phyloP scores from a whole-genome alignment of 2,329 filamentous ascomycete species.

The Aureobasidium sp. region DNA sequence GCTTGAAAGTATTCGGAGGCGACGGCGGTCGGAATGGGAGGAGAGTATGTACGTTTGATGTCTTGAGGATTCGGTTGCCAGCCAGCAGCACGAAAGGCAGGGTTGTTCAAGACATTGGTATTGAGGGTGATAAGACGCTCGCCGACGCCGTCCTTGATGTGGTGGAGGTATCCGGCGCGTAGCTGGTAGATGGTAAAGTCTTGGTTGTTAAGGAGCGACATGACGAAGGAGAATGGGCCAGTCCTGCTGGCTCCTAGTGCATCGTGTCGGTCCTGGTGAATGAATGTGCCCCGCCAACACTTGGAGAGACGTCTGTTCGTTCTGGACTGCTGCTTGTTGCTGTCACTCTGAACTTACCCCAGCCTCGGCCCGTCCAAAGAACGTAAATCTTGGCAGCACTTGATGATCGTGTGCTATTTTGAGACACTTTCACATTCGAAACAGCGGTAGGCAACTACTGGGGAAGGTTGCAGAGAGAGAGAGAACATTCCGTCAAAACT shows the following conservation, averaged over 20 bases:
- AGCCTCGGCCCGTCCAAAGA: background rate
- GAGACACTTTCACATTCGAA: too few relatives aligned
- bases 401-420: background rate
- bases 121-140: conserved; percentile 78
- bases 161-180: conserved; percentile 68
- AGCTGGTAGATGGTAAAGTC: conserved; percentile 72
- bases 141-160: conserved; percentile 75
- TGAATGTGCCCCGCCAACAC: background rate
- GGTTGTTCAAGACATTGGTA: conserved; percentile 68
- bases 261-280: background rate
- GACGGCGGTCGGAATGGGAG: conserved; percentile 74
- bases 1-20: conserved; percentile 74
- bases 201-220: conserved; percentile 31
- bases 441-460: too few relatives aligned
- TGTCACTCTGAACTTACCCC: background rate
- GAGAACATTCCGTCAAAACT: too few relatives aligned
- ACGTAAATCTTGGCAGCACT: background rate
- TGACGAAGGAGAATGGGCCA: conserved; percentile 15
- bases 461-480: too few relatives aligned
- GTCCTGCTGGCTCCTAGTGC: conserved; percentile 13
- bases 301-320: background rate
- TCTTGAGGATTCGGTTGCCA: conserved; percentile 70
- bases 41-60: conserved; percentile 76
- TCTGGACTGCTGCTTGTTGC: background rate
- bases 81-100: conserved; percentile 73